Base-by-base conservation (phyloP, 2,329 filamentous ascomycete species). In the Cercospora canescens region DNA sequence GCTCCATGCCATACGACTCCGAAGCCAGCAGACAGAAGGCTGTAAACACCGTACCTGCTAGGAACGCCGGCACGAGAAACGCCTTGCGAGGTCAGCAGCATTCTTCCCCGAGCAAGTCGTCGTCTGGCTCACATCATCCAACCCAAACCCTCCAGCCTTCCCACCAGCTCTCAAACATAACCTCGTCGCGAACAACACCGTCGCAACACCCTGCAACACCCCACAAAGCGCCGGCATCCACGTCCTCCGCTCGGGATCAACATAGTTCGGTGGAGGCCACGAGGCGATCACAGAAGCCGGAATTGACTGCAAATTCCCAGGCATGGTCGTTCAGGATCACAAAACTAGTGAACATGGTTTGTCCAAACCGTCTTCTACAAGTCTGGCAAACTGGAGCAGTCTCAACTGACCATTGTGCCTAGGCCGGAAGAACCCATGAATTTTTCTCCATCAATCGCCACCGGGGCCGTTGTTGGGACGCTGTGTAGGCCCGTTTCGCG, bases 241-340 rank as follows among this genome's bases (percentile, higher is more conserved):
- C 32, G 55, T 34, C 48, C 69, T 67, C 50, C 63, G 50, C 52
- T 66, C 63, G 30, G 74, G 74, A 55, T 74, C 57, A 28, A 66
- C 55, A 45, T 74, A 74, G 59, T 74, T 71, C 4, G 74, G 68
- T 35, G 55, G 60, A 11, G 73, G 73, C 72, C 73, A 75, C 6
- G 63, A 18, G 14, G 34, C 32, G 12, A 71, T 68, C 32, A 71
- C 71, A 30, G 66, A 57, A 48, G 66, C 50, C 24, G 68, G 56
- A 50, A 71, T 64, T 58, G 62, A 63, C 30, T 68, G 39, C 12
- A 74, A 63, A 55, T 74, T 74, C 14, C 72, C 73, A 50, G 73
- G 69, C 73, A 75, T 74, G 30, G 12, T 60, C 12, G 1, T 28
- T 6, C 12, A 14, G 14, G 39, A 21, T 30, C 39, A 8, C 24